Evolutionary conservation across 2,329 filamentous ascomycete genomes (phyloP), one percentile per base, ranked within the genome.

Genomic region (Byssoonygena ceratinophila): DNA sequence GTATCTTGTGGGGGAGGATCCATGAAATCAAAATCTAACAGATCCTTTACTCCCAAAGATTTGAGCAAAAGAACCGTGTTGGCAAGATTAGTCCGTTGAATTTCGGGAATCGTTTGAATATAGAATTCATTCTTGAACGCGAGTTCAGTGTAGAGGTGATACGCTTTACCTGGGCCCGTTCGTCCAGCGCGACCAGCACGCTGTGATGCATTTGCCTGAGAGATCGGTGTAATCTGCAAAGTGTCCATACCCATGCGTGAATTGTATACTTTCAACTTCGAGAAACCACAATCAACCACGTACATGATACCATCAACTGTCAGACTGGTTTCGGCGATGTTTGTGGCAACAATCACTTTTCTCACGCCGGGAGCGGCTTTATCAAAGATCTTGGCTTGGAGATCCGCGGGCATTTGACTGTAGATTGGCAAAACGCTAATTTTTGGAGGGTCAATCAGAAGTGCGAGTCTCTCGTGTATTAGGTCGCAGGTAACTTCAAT

Each of bases 301-400:
- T 95, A 98, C 84, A 97, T 97, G 70, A 98, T 98, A 59, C 92
- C 92, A 64, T 98, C 92, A 4, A 98, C 92, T 0, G 92, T 98
- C 71, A 98, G 75, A 76, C 89, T 95, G 0, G 92, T 98, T 69
- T 98, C 92, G 1, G 92, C 92, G 68, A 98, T 98, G 63, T 98
- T 98, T 29, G 92, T 98, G 0, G 94, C 92, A 37, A 98, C 91
- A 58, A 98, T 95, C 62, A 95, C 94, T 66, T 98, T 98, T 54
- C 92, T 83, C 3, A 95, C 90, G 1, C 92, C 92, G 0, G 90
- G 85, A 1, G 87, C 76, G 1, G 94, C 92, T 59, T 84, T 82
- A 64, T 98, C 91, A 62, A 98, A 98, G 59, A 98, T 98, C 70
- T 94, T 97, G 55, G 92, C 88, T 68, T 98, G 94, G 32, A 98